Base-by-base conservation (phyloP, 2,329 filamentous ascomycete genomes). In the Colletotrichum sp. region DNA sequence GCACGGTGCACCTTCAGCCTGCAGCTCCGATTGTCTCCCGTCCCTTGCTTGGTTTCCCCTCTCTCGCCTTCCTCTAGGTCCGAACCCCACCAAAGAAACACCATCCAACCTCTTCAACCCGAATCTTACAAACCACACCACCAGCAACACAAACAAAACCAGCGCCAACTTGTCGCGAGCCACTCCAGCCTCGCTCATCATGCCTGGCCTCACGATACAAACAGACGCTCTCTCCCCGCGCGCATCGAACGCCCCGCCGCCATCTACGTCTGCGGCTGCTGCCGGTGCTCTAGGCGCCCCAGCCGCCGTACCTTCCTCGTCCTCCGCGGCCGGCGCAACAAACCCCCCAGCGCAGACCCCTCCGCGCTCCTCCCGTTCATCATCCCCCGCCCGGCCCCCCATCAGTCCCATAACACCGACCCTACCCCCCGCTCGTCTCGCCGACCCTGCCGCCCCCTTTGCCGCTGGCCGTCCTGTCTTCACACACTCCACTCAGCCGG, bases 341-440 rank as follows among this genome's bases (percentile, higher is more conserved):
- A 43, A 69, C 24, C 28, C 76, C 21, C 67, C 55, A 34, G 66
- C 64, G 58, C 65, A 73, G 43, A 70, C 73, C 32, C 72, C 77
- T 73, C 72, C 71, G 62, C 75, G 67, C 38, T 72, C 77, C 73
- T 75, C 66, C 72, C 85, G 85, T 56, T 81, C 86, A 48, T 82
- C 85, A 38, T 89, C 89, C 21, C 89, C 89, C 4, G 80, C 80
- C 34, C 85, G 86, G 34, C 90, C 90, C 26, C 87, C 89, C 70
- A 84, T 91, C 77, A 91, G 89, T 77, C 90, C 90, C 69, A 88
- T 91, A 76, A 91, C 90, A 21, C 89, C 90, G 12, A 88, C 88
- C 9, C 82, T 87, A 28, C 83, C 82, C 72, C 83, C 86, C 16
- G 80, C 84, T 43, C 83, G 80, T 65, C 81, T 85, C 16, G 73